Percentiles rank a stretch among this genome's conserved stretches.
phyloP scores from a whole-genome alignment of 1,139 yeast genomes.

The Barnettozyma hawaiiensis region DNA sequence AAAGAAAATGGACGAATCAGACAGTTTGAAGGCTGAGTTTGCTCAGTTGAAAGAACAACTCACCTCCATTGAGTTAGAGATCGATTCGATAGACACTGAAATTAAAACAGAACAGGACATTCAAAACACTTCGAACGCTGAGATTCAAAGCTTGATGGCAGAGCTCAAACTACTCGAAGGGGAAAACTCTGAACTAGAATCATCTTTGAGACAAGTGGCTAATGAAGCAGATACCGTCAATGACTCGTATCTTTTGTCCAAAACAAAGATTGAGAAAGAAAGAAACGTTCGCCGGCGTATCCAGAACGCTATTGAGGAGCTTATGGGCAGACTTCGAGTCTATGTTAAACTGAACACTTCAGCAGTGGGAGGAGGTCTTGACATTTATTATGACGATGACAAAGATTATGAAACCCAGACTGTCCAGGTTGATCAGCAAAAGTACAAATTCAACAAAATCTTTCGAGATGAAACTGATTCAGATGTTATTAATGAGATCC shows the following conservation, averaged over 20 bases:
- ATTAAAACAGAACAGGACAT: constrained; percentile 4
- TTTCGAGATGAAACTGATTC: constrained; percentile 9
- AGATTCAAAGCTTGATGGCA: constrained; percentile 2
- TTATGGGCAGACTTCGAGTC: constrained; percentile 36
- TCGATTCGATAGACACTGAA: not conserved
- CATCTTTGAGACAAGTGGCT: not conserved
- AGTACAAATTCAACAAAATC: constrained; percentile 13
- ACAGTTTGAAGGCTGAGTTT: constrained; percentile 1
- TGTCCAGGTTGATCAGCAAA: not conserved
- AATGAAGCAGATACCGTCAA: constrained; percentile 6
- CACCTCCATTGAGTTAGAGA: not conserved
- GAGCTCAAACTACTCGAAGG: constrained; percentile 8
- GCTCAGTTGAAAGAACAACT: constrained; percentile 4
- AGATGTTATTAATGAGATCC: constrained; percentile 12
- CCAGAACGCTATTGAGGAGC: constrained; percentile 49
- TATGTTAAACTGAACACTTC: constrained; percentile 26
- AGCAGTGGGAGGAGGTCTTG: not conserved
- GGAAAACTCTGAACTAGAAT: constrained; percentile 9
- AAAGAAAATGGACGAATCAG: constrained; percentile 3
- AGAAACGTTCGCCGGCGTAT: constrained; percentile 35
- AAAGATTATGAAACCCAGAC: constrained; percentile 10
- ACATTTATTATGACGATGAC: constrained; percentile 3
- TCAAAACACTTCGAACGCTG: not conserved
- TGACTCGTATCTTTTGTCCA: constrained; percentile 8
- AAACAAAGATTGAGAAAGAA: constrained; percentile 27